Evolutionary conservation across 2,329 filamentous ascomycete species (phyloP).

Genomic region (Calonectria naviculata): DNA sequence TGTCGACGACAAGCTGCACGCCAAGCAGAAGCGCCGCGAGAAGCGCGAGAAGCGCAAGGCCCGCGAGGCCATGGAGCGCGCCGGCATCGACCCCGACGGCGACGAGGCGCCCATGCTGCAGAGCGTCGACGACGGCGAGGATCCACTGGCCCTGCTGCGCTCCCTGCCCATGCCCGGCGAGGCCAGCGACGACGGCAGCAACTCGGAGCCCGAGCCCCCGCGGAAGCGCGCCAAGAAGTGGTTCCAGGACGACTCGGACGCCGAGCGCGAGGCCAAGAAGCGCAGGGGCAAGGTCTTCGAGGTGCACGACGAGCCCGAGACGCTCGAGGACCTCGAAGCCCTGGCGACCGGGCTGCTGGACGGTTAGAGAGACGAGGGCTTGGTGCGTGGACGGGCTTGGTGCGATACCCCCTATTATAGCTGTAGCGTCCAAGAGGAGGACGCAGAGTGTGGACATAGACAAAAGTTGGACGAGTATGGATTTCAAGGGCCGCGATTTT

Average conservation of each 20-base stretch:
- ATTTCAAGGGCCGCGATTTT: constrained; percentile 13
- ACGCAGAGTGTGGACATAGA: constrained; percentile 29
- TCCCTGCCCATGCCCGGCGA: constrained; percentile 64
- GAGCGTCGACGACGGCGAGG: constrained; percentile 38
- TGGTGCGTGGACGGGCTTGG: constrained; percentile 14
- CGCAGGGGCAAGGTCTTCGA: constrained; percentile 67
- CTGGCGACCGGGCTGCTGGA: constrained; percentile 79
- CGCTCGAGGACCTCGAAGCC: constrained; percentile 81
- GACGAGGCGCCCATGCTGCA: constrained; percentile 48
- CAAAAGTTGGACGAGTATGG: constrained; percentile 29
- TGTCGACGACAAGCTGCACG: constrained; percentile 82
- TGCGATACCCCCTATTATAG: constrained; percentile 43
- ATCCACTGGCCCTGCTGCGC: constrained; percentile 65
- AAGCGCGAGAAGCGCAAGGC: constrained; percentile 81
- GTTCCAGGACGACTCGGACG: constrained; percentile 79
- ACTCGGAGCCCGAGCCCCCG: constrained; percentile 57
- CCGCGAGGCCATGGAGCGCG: constrained; percentile 61
- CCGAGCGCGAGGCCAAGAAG: constrained; percentile 51
- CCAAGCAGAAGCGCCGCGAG: constrained; percentile 80
- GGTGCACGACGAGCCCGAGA: constrained; percentile 77
- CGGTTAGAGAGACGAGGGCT: constrained; percentile 49
- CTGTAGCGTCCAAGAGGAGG: constrained; percentile 7
- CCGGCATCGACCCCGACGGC: constrained; percentile 38
- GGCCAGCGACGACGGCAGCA: constrained; percentile 31
- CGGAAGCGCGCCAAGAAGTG: constrained; percentile 78